Base-by-base conservation (phyloP, 441 rosid genomes). In the Bruguiera hainesii region DNA sequence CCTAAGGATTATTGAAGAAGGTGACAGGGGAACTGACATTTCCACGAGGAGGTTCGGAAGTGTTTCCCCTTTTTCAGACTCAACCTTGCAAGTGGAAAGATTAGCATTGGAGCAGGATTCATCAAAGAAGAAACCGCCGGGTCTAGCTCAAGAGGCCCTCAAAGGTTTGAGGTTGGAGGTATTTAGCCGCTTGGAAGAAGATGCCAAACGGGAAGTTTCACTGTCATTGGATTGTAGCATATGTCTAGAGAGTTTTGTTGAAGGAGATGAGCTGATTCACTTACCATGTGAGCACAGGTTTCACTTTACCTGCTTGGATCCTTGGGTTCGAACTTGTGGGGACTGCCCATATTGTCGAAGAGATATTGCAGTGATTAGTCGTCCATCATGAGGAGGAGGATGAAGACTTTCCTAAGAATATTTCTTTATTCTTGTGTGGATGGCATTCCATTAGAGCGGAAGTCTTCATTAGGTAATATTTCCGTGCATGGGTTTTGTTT, bases 291-390 rank as follows among this genome's bases (percentile, higher is more conserved):
- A 68, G 8, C 98, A 91, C 73, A 77, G 81, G 57, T 93, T 91
- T 65, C 98, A 91, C 67, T 80, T 82, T 1, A 71, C 68, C 57
- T 93, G 97, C 84, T 82, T 93, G 84, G 82, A 78, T 72, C 97
- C 97, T 15, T 93, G 98, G 98, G 76, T 93, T 70, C 84, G 76
- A 68, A 83, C 82, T 63, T 89, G 98, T 51, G 98, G 96, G 33
- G 91, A 93, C 69, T 93, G 98, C 71, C 98, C 98, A 1, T 93
- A 84, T 72, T 93, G 98, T 74, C 89, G 97, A 29, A 77, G 85
- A 75, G 82, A 77, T 68, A 82, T 93, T 73, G 67, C 70, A 65
- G 70, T 72, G 37, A 65, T 49, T 56, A 61, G 65, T 48, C 18
- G 0, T 11, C 48, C 48, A 42, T 42, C 16, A 13, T 42, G 48